Evolutionary conservation across 176 grass and related monocot genomes (phyloP), one percentile per base, ranked within the genome.

Genomic region (Canna indica): DNA sequence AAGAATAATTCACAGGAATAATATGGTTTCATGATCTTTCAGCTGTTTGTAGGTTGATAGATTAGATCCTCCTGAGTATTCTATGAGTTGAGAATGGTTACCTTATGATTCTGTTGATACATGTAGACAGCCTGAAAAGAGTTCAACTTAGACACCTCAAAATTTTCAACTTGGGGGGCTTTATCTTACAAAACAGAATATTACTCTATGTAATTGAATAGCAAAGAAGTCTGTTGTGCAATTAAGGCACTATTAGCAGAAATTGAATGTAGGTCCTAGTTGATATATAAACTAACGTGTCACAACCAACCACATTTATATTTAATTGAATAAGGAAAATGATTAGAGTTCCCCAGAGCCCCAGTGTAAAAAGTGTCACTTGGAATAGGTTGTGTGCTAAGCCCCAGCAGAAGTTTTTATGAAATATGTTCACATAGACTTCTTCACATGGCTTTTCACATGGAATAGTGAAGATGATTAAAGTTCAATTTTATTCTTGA

Each of bases 11-110:
- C 12, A 62, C 29, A 7, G 33, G 4, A 8, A 1, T 62, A 32
- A 61, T 32, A 61, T 61, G 28, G 59, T 33, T 61, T 61, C 29
- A 31, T 61, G 29, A 62, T 62, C 5, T 62, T 62, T 33, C 59
- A 62, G 59, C 32, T 62, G 59, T 32, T 28, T 28, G 32, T 62
- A 62, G 30, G 14, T 62, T 32, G 3, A 5, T 62, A 62, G 59
- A 62, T 5, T 15, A 62, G 12, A 32, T 24, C 0, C 27, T 24
- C 14, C 26, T 5, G 30, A 53, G 1, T 53, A 5, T 22, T 53
- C 59, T 17, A 12, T 22, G 26, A 58, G 20, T 58, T 58, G 53
- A 8, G 53, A 58, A 58, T 25, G 53, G 53, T 58, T 58, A n/a
- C n/a, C n/a, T n/a, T n/a, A 58, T 58, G 53, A 58, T 8, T 26